These are phyloP conservation scores for Tolypocladium pustulatum DNA, from an alignment of 2,329 filamentous ascomycete species.

Conservation along the genomic window DNA sequence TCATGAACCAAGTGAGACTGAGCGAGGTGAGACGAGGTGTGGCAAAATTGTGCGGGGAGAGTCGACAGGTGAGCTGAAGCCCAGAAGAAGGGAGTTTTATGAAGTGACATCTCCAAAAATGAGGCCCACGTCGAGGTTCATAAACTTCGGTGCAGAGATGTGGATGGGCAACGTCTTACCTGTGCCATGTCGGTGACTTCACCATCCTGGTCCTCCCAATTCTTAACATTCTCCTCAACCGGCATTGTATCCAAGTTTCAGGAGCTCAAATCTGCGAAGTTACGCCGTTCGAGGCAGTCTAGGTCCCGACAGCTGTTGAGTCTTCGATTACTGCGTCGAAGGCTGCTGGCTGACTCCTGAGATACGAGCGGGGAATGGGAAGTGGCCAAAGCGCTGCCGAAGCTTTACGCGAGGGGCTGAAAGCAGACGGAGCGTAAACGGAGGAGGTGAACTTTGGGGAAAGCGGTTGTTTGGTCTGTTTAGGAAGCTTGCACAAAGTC, in stretches of 20 bases:
- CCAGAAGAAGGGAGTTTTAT: neutral
- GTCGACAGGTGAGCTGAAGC: neutral
- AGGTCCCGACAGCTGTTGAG: neutral
- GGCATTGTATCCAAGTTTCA: neutral
- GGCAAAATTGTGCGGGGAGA: neutral
- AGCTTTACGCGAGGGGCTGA: neutral
- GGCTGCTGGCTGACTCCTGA: neutral
- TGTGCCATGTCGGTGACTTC: constrained; percentile 1
- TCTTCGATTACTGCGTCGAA: neutral
- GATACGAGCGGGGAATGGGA: neutral
- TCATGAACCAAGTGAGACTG: neutral
- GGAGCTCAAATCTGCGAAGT: neutral
- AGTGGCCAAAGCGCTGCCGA: neutral
- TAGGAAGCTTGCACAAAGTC: neutral
- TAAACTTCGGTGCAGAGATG: neutral
- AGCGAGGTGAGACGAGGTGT: neutral
- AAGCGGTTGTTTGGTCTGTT: neutral
- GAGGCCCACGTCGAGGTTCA: neutral
- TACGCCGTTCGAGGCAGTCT: too few relatives aligned
- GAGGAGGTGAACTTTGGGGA: neutral
- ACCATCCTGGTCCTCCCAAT: neutral
- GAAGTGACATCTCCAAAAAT: neutral
- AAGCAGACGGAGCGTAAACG: too few relatives aligned
- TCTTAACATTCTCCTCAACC: neutral
- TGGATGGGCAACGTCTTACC: neutral